phyloP scores from a whole-genome alignment of 768 basidiomycete genomes.

The Chalciporus piperatus region DNA sequence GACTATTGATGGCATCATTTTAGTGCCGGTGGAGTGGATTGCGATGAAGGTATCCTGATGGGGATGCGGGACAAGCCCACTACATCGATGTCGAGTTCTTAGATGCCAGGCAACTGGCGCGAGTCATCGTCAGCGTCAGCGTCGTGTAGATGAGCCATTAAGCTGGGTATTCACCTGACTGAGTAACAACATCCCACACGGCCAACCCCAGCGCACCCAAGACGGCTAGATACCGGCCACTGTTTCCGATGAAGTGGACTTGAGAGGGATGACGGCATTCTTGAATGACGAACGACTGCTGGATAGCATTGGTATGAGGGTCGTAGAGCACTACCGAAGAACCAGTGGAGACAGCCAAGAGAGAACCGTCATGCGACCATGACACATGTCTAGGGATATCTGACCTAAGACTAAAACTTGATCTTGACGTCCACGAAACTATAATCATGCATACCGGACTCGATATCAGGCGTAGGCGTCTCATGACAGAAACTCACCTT shows the following conservation, averaged over 20 bases:
- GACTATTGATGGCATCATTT: constrained; percentile 38
- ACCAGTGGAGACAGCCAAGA: constrained; percentile 73
- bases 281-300: constrained; percentile 57
- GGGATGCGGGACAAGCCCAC: constrained; percentile 53
- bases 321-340: constrained; percentile 74
- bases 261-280: constrained; percentile 45
- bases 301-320: constrained; percentile 55
- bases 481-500: constrained; percentile 43
- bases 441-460: background rate
- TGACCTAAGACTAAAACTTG: constrained; percentile 67
- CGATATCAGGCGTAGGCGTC: background rate
- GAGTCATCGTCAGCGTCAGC: constrained; percentile 4
- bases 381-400: constrained; percentile 61
- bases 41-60: constrained; percentile 57
- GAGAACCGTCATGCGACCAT: constrained; percentile 86
- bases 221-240: constrained; percentile 69
- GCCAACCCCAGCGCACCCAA: constrained; percentile 47
- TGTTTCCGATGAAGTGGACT: constrained; percentile 64
- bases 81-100: constrained; percentile 36
- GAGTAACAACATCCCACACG: constrained; percentile 71
- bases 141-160: background rate
- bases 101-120: constrained; percentile 60
- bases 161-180: constrained; percentile 47
- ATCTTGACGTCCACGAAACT: constrained; percentile 76
- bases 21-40: constrained; percentile 38